phyloP scores from a whole-genome alignment of 768 basidiomycete genomes.

The Podaxis pistillaris region DNA sequence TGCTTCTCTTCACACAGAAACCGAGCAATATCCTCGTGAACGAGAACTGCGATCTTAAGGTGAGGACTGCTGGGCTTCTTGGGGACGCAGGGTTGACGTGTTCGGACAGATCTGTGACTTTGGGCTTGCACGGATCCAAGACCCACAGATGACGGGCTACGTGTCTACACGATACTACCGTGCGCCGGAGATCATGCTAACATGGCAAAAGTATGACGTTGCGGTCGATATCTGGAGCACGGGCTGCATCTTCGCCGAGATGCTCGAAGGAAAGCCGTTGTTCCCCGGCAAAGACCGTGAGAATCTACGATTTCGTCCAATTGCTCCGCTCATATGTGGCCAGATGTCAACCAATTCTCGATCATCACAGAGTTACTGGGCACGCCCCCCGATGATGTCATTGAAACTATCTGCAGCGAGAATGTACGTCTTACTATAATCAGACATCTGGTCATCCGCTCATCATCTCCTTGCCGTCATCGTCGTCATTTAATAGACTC shows the following conservation, averaged over 20 bases:
- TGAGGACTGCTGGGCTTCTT: conserved; percentile 26
- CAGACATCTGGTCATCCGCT: conserved; percentile 17
- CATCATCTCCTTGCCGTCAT: conserved; percentile 9
- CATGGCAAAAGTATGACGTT: conserved; percentile 99
- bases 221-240: conserved; percentile 99
- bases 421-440: conserved; percentile 58
- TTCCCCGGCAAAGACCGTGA: conserved; percentile 99
- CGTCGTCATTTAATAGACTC: conserved; percentile 56
- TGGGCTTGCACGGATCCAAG: conserved; percentile 96
- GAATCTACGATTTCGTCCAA: conserved; percentile 34
- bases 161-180: conserved; percentile 99
- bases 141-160: conserved; percentile 99
- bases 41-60: conserved; percentile 99
- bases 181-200: conserved; percentile 99
- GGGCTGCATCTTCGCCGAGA: conserved; percentile 99
- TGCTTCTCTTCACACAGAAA: conserved; percentile 54
- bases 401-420: conserved; percentile 96
- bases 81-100: conserved; percentile 12
- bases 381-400: conserved; percentile 99
- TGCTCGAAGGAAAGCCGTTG: conserved; percentile 97
- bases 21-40: conserved; percentile 99
- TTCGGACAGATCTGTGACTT: conserved; percentile 90
- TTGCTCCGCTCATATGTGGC: conserved; percentile 7
- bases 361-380: conserved; percentile 98
- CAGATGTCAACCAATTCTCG: conserved; percentile 99